Evolutionary conservation across 208 protist species (phyloP).

Genomic region (Tritrichomonas foetus): DNA sequence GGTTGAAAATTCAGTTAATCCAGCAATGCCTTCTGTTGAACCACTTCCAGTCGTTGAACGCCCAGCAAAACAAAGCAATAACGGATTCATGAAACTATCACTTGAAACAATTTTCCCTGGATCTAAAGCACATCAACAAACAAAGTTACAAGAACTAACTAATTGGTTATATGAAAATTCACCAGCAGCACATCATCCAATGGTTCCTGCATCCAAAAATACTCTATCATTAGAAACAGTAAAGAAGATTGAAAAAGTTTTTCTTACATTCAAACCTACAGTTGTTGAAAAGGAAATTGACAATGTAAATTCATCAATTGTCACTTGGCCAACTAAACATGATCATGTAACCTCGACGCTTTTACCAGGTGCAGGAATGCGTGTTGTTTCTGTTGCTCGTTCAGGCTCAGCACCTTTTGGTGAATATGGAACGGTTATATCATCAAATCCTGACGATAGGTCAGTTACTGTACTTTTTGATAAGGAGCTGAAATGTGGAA

Average conservation of each 20-base stretch:
- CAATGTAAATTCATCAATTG: not conserved
- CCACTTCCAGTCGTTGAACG: too few species aligned
- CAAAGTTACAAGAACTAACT: not conserved
- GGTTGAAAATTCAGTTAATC: too few species aligned
- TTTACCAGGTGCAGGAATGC: not conserved
- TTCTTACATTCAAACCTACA: not conserved
- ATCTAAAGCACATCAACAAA: not conserved
- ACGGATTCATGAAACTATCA: too few species aligned
- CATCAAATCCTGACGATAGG: not conserved
- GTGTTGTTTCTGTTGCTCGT: not conserved
- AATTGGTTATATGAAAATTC: not conserved
- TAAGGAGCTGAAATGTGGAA: not conserved
- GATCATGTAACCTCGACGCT: too few species aligned
- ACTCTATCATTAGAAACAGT: not conserved
- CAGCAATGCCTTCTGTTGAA: too few species aligned
- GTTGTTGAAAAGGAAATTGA: too few species aligned
- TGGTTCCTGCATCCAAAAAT: not conserved
- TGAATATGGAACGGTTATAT: not conserved
- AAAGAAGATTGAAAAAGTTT: not conserved
- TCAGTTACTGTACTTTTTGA: not conserved
- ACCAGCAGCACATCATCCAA: not conserved
- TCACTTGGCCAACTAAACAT: not conserved
- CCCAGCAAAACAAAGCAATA: too few species aligned
- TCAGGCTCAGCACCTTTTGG: not conserved
- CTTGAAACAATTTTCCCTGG: not conserved